A percentile compares a stretch with the other conserved stretches of the same genome.
Evolutionary conservation across 2,329 filamentous ascomycete species (phyloP).

Genomic region (Neocatenulostroma microsporum): DNA sequence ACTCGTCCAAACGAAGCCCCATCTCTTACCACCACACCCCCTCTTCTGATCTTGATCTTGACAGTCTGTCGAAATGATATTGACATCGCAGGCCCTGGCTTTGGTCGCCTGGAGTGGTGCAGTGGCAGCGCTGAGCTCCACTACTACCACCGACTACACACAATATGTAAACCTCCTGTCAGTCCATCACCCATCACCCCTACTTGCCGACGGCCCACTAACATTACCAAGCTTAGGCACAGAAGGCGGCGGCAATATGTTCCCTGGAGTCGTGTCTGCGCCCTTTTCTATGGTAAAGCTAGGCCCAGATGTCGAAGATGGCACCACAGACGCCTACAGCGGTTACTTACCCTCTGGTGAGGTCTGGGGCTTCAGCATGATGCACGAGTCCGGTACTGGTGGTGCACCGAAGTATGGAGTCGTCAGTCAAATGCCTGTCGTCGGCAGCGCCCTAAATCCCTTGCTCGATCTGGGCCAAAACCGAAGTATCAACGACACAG

Average conservation of each 20-base stretch:
- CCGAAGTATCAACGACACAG: constrained; percentile 23
- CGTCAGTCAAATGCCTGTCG: constrained; percentile 17
- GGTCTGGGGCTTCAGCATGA: constrained; percentile 35
- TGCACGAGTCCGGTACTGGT: constrained; percentile 60
- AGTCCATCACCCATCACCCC: constrained; percentile 34
- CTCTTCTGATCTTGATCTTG: too few relatives aligned
- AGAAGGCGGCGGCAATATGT: constrained; percentile 36
- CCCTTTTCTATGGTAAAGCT: constrained; percentile 38
- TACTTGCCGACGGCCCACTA: constrained; percentile 18
- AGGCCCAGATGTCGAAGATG: constrained; percentile 29
- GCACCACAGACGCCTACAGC: constrained; percentile 31
- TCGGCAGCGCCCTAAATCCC: constrained; percentile 14
- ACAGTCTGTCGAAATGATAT: too few relatives aligned
- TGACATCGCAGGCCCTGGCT: too few relatives aligned
- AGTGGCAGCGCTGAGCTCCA: too few relatives aligned
- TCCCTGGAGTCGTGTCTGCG: constrained; percentile 31
- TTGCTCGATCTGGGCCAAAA: constrained; percentile 19
- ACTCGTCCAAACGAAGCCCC: too few relatives aligned
- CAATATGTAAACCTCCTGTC: constrained; percentile 40
- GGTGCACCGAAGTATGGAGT: constrained; percentile 59
- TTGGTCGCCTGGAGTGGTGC: too few relatives aligned
- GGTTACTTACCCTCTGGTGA: constrained; percentile 28
- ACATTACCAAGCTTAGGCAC: constrained; percentile 27
- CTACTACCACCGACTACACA: constrained; percentile 30
- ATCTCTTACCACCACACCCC: too few relatives aligned